Evolutionary conservation across 2,329 filamentous ascomycete species (phyloP).

Genomic region (Allantophomopsis lycopodina): DNA sequence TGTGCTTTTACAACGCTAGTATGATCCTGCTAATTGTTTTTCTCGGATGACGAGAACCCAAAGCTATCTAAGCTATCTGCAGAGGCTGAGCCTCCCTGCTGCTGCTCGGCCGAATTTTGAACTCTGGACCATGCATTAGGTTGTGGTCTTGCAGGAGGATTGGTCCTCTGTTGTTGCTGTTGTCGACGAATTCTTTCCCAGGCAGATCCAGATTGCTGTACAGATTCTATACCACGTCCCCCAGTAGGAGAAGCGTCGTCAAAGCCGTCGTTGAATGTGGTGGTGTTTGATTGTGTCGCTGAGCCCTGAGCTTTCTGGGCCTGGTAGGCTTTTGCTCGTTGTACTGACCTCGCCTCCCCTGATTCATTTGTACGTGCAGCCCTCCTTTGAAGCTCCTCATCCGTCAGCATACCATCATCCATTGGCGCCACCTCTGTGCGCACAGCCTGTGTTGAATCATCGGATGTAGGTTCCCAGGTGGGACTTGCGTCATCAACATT

Average conservation of each 20-base stretch:
- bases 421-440: neutral
- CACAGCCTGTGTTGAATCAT: constrained; percentile 2
- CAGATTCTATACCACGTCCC: constrained; percentile 7
- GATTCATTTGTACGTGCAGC: neutral
- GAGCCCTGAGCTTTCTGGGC: neutral
- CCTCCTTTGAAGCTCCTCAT: neutral
- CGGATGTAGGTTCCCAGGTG: constrained; percentile 9
- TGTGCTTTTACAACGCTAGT: too few relatives aligned
- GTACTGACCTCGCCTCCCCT: too few relatives aligned
- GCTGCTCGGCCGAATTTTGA: constrained; percentile 4
- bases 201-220: constrained; percentile 10
- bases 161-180: constrained; percentile 1
- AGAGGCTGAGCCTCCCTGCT: constrained; percentile 2
- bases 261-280: constrained; percentile 8
- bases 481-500: constrained; percentile 15
- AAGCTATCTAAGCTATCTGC: constrained; percentile 12
- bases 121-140: constrained; percentile 6
- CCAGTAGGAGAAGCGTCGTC: constrained; percentile 16
- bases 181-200: constrained; percentile 17
- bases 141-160: constrained; percentile 1
- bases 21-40: neutral
- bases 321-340: too few relatives aligned
- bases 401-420: neutral
- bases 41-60: constrained; percentile 8
- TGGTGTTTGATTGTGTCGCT: constrained; percentile 3